Evolutionary conservation across 129 eudicot genomes (phyloP), one percentile per base, ranked within the genome.

Genomic region (Chrysanthemum makinoi): DNA sequence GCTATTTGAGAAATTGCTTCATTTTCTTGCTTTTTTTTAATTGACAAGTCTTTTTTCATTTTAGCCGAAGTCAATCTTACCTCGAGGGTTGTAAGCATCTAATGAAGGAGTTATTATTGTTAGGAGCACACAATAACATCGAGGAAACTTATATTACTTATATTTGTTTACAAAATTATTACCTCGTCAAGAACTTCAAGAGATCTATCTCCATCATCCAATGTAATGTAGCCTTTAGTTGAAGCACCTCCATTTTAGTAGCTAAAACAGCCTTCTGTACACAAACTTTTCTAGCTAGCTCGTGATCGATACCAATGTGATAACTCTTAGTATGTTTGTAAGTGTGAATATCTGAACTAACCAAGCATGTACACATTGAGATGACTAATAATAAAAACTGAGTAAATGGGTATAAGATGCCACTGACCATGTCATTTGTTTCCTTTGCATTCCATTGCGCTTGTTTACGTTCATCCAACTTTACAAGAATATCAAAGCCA

Each of bases 231-330:
- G 83, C 78, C 39, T 88, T 94, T 76, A 87, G 69, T 67, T 84
- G 88, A 59, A 90, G 90, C 88, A 82, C 96, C 70, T 73, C 86
- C 64, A 81, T 65, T 76, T 87, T 90, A 35, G 96, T 80, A n/a
- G 63, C 39, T 58, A 58, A 58, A 58, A 58, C 30, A 20, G 8
- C 46, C 10, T 39, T 39, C 46, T 39, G 46, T 7, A 39, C 10
- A 8, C 46, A 39, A 39, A 39, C 46, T 39, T 39, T 39, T 39
- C 46, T 39, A 39, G 10, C 46, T 7, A 39, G 46, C 46, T 39
- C 46, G 1, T 39, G n/a, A 6, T 39, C 10, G 1, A 39, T 6
- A 7, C 46, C 46, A 39, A 7, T 39, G 46, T 39, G 10, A 39
- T 7, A 39, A 8, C 46, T 35, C 44, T 35, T 39, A 39, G 9